Percentiles rank a stretch among this genome's conserved stretches.
Evolutionary conservation across 495 filamentous ascomycete species (phyloP).

Genomic region (Friedmanniomyces simplex): DNA sequence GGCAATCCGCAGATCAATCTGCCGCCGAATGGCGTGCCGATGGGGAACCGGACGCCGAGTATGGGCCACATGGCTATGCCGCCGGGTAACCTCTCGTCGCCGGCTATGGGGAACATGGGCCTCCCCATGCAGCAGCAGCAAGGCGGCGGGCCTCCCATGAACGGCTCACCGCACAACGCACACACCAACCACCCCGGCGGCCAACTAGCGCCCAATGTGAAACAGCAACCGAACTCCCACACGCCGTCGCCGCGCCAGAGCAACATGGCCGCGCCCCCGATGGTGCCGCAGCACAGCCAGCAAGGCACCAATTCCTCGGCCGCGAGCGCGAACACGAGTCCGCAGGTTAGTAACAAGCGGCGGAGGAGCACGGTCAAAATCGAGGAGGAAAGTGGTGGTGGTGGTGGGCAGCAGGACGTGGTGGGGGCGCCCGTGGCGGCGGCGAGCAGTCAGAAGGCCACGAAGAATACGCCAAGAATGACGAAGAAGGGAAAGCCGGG

Average conservation of each 20-base stretch:
- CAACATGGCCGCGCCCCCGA: slow-evolving; percentile 52
- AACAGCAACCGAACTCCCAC: slow-evolving; percentile 12
- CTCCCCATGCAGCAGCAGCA: slow-evolving; percentile 34
- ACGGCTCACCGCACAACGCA: slow-evolving; percentile 45
- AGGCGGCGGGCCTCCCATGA: slow-evolving; percentile 4
- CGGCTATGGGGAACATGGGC: slow-evolving; percentile 42
- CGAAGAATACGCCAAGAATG: slow-evolving; percentile 31
- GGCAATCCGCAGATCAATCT: slow-evolving; percentile 22
- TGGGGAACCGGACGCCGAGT: slow-evolving; percentile 10
- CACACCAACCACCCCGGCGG: background rate
- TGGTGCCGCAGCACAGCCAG: slow-evolving; percentile 64
- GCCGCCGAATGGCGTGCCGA: slow-evolving; percentile 17
- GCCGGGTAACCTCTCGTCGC: slow-evolving; percentile 39
- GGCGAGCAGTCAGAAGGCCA: slow-evolving; percentile 35
- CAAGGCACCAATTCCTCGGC: slow-evolving; percentile 56
- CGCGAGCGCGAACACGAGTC: slow-evolving; percentile 75
- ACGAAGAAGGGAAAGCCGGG: slow-evolving; percentile 25
- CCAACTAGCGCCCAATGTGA: background rate
- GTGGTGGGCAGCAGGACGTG: slow-evolving; percentile 16
- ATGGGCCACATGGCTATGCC: slow-evolving; percentile 16
- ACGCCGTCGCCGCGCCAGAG: slow-evolving; percentile 39
- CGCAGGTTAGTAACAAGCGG: slow-evolving; percentile 61
- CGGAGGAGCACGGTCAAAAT: slow-evolving; percentile 66
- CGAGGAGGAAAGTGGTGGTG: slow-evolving; percentile 60
- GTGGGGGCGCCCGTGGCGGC: slow-evolving; percentile 6